phyloP scores from a whole-genome alignment of 345 rosid species.

The Psidium guajava region DNA sequence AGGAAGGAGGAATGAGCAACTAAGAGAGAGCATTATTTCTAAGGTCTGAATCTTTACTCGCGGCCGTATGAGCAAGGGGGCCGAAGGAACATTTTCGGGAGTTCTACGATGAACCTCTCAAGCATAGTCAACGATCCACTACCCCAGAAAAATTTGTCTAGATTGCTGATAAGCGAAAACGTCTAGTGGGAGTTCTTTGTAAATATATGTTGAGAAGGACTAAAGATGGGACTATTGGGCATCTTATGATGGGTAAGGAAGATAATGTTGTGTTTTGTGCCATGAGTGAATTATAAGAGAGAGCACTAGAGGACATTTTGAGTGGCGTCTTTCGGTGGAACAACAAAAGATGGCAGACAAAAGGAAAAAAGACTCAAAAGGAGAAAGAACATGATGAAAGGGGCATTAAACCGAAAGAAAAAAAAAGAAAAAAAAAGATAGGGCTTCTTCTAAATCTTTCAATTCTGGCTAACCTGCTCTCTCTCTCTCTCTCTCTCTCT shows the following conservation, averaged over 20 bases:
- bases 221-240: slow-evolving; percentile 92
- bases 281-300: slow-evolving; percentile 83
- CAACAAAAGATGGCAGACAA: too few relatives aligned
- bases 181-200: slow-evolving; percentile 49
- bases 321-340: too few relatives aligned
- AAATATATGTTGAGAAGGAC: slow-evolving; percentile 90
- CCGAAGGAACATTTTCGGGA: slow-evolving; percentile 70
- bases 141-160: slow-evolving; percentile 72
- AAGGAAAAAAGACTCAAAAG: too few relatives aligned
- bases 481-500: too few relatives aligned
- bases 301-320: too few relatives aligned
- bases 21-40: not conserved
- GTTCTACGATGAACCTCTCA: slow-evolving; percentile 79
- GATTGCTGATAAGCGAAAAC: slow-evolving; percentile 75
- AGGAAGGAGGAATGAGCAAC: slow-evolving; percentile 66
- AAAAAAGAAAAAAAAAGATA: too few relatives aligned
- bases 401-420: too few relatives aligned
- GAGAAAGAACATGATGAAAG: too few relatives aligned
- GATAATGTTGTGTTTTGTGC: slow-evolving; percentile 91
- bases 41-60: not conserved
- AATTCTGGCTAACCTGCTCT: too few relatives aligned
- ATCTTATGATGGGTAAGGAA: slow-evolving; percentile 97
- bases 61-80: not conserved
- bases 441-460: too few relatives aligned
- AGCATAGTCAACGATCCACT: slow-evolving; percentile 76